Evolutionary conservation across 371 early-diverging fungal species (phyloP).

Genomic region (Dichotomocladium elegans): DNA sequence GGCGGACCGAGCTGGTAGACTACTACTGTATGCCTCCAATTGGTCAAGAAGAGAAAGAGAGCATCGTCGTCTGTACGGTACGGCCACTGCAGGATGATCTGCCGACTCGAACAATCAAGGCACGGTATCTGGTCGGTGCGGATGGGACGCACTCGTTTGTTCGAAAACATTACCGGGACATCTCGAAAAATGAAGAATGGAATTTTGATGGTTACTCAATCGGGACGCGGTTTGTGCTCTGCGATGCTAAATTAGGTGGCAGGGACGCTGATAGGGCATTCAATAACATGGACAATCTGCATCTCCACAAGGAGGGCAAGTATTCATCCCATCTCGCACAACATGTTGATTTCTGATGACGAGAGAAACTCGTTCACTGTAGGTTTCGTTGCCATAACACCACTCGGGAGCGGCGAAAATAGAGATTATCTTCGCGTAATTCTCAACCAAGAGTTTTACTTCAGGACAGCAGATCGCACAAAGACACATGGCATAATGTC

Average conservation of each 20-base stretch:
- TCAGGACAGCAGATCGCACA: too few relatives aligned
- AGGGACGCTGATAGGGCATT: not conserved
- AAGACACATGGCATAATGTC: too few relatives aligned
- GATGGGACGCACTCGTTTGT: constrained; percentile 33
- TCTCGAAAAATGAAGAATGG: constrained; percentile 11
- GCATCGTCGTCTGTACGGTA: constrained; percentile 15
- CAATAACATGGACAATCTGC: not conserved
- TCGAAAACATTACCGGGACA: constrained; percentile 15
- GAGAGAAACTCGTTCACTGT: too few relatives aligned
- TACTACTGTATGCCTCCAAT: too few relatives aligned
- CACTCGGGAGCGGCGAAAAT: too few relatives aligned
- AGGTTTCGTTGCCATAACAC: too few relatives aligned
- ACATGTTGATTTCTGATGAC: too few relatives aligned
- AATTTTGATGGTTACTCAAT: constrained; percentile 25
- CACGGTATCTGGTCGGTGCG: constrained; percentile 34
- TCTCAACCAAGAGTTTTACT: too few relatives aligned
- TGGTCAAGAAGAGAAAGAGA: constrained; percentile 26
- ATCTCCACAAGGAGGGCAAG: not conserved
- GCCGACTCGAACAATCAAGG: constrained; percentile 2
- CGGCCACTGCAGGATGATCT: not conserved
- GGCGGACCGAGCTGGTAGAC: constrained; percentile 21
- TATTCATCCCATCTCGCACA: not conserved
- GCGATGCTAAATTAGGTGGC: not conserved
- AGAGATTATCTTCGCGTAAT: too few relatives aligned
- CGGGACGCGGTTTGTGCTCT: constrained; percentile 16